Percentiles rank a stretch among this genome's conserved stretches.
phyloP scores from a whole-genome alignment of 176 grass and related monocot species.

The Alopecurus myosuroides region DNA sequence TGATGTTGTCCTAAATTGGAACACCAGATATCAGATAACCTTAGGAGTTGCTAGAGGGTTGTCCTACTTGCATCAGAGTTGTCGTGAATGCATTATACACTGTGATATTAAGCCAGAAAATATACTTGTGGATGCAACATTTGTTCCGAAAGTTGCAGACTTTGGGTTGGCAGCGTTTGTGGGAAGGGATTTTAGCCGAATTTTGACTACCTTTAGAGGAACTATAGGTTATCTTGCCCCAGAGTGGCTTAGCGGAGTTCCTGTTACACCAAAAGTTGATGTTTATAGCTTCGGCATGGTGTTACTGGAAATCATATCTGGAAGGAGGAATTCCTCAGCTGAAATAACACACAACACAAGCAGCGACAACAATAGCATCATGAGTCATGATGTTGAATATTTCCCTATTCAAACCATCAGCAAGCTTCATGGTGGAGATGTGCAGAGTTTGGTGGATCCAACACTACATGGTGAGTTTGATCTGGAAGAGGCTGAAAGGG shows the following conservation, averaged over 20 bases:
- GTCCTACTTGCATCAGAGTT: neutral
- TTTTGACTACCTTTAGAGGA: neutral
- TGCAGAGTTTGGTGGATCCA: too few relatives aligned
- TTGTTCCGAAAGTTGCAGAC: conserved; percentile 52
- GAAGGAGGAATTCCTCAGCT: neutral
- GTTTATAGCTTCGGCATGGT: neutral
- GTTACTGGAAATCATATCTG: neutral
- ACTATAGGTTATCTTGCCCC: neutral
- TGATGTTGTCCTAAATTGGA: neutral
- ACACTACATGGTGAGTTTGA: neutral
- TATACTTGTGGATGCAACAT: conserved; percentile 23
- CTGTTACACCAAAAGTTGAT: neutral
- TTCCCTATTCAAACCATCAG: too few relatives aligned
- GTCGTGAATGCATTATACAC: conserved; percentile 15
- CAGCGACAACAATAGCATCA: neutral
- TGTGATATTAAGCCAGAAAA: conserved; percentile 56
- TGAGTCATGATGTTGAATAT: neutral
- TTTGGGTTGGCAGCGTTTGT: conserved; percentile 39
- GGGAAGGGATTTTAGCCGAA: neutral
- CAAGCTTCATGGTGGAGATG: too few relatives aligned
- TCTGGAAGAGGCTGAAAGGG: neutral
- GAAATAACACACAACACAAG: neutral
- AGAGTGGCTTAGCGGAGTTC: neutral
- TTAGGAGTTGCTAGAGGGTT: neutral
- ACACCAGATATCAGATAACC: neutral